Evolutionary conservation across 495 filamentous ascomycete genomes (phyloP).

Genomic region (Podospora pseudopauciseta): DNA sequence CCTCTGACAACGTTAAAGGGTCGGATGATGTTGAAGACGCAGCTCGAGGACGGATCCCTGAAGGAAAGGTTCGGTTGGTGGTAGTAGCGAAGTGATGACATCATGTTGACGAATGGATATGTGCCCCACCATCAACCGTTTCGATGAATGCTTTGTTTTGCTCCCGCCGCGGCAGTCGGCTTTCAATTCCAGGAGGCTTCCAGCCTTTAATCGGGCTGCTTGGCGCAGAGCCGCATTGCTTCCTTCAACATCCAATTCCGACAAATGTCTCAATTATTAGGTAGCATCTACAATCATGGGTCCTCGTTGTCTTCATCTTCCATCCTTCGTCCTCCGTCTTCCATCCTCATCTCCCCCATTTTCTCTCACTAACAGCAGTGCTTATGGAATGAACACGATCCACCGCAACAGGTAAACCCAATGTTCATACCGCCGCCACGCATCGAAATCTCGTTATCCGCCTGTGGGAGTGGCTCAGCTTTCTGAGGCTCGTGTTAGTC

Average conservation of each 20-base stretch:
- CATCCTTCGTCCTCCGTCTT: background rate
- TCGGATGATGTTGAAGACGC: background rate
- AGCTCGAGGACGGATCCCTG: background rate
- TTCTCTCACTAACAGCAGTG: constrained; percentile 12
- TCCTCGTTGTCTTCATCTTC: too few relatives aligned
- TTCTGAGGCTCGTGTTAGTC: constrained; percentile 8
- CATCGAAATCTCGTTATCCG: constrained; percentile 14
- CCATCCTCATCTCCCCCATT: background rate
- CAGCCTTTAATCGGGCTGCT: too few relatives aligned
- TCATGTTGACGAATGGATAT: background rate
- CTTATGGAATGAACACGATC: constrained; percentile 18
- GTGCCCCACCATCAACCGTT: background rate
- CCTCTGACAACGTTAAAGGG: background rate
- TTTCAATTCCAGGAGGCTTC: background rate
- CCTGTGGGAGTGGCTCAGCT: constrained; percentile 12
- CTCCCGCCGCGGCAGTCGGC: too few relatives aligned
- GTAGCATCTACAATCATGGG: too few relatives aligned
- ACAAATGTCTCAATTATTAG: too few relatives aligned
- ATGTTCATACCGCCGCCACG: constrained; percentile 22
- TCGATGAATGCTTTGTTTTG: too few relatives aligned
- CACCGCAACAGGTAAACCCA: constrained; percentile 24
- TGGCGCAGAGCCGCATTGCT: too few relatives aligned
- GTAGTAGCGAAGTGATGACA: background rate
- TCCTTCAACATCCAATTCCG: too few relatives aligned
- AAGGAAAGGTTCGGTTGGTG: background rate